Evolutionary conservation across 345 rosid genomes (phyloP).

Genomic region (Populus euphratica): DNA sequence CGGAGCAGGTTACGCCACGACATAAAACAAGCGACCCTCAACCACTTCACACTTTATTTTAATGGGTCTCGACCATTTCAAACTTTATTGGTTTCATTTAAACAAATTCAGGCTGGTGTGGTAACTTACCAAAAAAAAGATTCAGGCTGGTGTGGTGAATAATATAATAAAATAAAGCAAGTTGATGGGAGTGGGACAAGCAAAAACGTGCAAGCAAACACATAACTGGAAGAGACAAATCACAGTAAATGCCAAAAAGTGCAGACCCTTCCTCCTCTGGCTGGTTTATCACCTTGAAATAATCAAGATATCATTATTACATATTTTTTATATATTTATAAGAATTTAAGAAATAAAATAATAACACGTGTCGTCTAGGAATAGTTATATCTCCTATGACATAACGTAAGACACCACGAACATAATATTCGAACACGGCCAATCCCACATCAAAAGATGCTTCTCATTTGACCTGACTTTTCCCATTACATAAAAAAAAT

Average conservation of each 20-base stretch:
- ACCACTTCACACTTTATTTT: not conserved
- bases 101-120: not conserved
- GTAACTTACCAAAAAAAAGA: not conserved
- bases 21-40: not conserved
- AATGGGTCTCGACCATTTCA: not conserved
- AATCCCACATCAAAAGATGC: not conserved
- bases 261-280: not conserved
- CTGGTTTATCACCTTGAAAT: not conserved
- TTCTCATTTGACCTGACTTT: constrained; percentile 5
- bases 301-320: not conserved
- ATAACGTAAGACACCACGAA: not conserved
- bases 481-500: not conserved
- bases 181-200: not conserved
- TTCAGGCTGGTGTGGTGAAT: not conserved
- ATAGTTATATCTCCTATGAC: not conserved
- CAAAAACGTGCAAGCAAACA: not conserved
- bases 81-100: not conserved
- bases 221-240: not conserved
- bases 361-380: not conserved
- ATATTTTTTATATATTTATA: not conserved
- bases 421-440: not conserved
- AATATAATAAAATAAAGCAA: not conserved
- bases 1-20: no score
- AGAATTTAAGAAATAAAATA: not conserved
- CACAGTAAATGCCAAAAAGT: not conserved